A percentile compares a stretch with the other conserved stretches of the same genome.
Evolutionary conservation across 208 protist genomes (phyloP).

Genomic region (Trypanosoma melophagium): DNA sequence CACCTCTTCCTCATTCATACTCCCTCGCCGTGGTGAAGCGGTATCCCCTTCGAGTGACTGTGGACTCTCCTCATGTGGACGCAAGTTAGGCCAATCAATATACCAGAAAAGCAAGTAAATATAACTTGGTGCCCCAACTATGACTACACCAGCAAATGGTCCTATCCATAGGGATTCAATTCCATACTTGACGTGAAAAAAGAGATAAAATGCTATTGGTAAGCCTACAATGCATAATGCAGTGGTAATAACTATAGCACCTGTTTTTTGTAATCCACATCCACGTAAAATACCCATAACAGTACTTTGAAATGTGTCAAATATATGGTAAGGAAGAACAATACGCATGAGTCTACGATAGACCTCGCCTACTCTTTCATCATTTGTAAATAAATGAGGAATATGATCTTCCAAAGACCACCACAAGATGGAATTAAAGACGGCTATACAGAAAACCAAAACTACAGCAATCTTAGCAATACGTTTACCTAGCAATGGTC

Average conservation of each 20-base stretch:
- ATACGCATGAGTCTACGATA: constrained; percentile 29
- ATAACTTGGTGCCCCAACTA: constrained; percentile 54
- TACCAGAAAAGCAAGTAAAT: constrained; percentile 65
- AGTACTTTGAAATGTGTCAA: constrained; percentile 80
- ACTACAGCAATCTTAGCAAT: constrained; percentile 63
- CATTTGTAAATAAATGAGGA: constrained; percentile 61
- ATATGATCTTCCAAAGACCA: constrained; percentile 50
- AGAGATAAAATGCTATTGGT: constrained; percentile 67
- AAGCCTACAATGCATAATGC: constrained; percentile 68
- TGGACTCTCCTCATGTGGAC: constrained; percentile 46
- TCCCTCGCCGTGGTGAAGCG: background rate
- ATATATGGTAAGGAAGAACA: constrained; percentile 80
- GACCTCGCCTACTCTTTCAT: constrained; percentile 38
- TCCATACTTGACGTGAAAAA: constrained; percentile 75
- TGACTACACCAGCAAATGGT: constrained; percentile 50
- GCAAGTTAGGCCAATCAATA: constrained; percentile 75
- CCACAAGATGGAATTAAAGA: constrained; percentile 48
- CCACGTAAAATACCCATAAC: constrained; percentile 78
- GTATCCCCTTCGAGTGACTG: background rate
- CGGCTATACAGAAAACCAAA: constrained; percentile 45
- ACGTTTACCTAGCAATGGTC: constrained; percentile 61
- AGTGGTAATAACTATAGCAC: constrained; percentile 58
- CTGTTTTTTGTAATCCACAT: constrained; percentile 70
- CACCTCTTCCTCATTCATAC: background rate
- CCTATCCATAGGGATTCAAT: constrained; percentile 78